phyloP scores from a whole-genome alignment of 192 early-diverging fungal species.

The Thoreauomyces humboldtii region DNA sequence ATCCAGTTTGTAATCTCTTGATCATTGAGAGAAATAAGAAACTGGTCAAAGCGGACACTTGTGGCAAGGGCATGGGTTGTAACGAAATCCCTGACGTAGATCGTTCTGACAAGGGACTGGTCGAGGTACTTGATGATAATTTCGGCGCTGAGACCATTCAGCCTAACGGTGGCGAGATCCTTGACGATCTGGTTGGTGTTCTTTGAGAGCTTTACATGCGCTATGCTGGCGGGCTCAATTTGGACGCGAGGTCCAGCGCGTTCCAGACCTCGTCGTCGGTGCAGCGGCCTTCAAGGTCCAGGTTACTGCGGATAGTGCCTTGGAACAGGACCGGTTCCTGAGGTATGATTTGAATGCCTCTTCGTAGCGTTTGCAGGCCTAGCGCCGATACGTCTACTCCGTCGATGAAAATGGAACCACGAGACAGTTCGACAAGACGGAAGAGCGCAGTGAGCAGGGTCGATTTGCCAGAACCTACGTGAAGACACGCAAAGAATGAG shows the following conservation, averaged over 20 bases:
- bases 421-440: constrained; percentile 46
- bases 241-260: constrained; percentile 37
- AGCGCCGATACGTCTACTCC: constrained; percentile 40
- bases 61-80: no score
- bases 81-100: no score
- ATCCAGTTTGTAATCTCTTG: no score
- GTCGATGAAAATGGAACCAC: constrained; percentile 62
- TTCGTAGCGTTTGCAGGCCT: constrained; percentile 42
- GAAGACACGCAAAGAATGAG: neutral
- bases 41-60: no score
- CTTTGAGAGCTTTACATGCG: no score
- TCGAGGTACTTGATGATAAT: no score
- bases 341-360: constrained; percentile 50
- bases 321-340: constrained; percentile 56
- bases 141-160: no score
- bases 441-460: constrained; percentile 53
- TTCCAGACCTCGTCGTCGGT: constrained; percentile 72
- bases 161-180: no score
- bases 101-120: no score
- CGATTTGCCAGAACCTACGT: constrained; percentile 43
- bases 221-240: no score
- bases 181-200: no score
- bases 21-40: no score
- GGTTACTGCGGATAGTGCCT: constrained; percentile 57
- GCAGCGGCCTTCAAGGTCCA: constrained; percentile 57